Percentiles rank a stretch among this genome's conserved stretches.
These are phyloP conservation scores for Eucalyptus caleyi DNA, from an alignment of 345 rosid genomes.

Conservation along the genomic window DNA sequence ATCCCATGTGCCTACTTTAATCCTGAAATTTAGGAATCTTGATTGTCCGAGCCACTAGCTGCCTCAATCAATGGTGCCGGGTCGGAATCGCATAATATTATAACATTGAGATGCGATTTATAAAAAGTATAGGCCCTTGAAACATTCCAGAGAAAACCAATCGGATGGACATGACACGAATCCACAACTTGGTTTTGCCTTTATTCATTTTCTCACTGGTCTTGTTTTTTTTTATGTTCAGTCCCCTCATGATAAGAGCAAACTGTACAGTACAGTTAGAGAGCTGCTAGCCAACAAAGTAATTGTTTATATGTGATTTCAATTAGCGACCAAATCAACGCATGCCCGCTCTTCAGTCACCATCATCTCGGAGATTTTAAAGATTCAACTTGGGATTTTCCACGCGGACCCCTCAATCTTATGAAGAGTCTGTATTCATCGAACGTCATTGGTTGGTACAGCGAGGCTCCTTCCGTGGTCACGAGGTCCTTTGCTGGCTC, in stretches of 20 bases:
- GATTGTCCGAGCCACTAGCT: not conserved
- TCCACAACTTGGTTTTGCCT: not conserved
- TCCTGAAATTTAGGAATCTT: not conserved
- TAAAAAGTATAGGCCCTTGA: not conserved
- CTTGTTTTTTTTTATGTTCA: not conserved
- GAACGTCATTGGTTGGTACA: slow-evolving; percentile 69
- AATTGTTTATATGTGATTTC: not conserved
- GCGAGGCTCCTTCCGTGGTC: slow-evolving; percentile 31
- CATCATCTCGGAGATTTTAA: slow-evolving; percentile 14
- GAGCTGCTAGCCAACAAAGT: not conserved
- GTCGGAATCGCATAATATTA: not conserved
- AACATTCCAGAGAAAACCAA: not conserved
- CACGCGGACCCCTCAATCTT: slow-evolving; percentile 63
- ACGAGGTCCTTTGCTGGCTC: slow-evolving; percentile 60
- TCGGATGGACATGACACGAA: not conserved
- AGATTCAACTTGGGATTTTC: slow-evolving; percentile 86
- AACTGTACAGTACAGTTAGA: not conserved
- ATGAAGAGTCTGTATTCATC: slow-evolving; percentile 77
- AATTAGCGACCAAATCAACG: not conserved
- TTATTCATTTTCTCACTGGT: not conserved
- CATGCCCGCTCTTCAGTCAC: not conserved
- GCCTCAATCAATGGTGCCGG: not conserved
- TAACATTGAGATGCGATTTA: not conserved
- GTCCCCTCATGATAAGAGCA: not conserved
- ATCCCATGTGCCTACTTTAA: not conserved